Evolutionary conservation across 2,329 filamentous ascomycete genomes (phyloP).

Genomic region (Beauveria sp.): DNA sequence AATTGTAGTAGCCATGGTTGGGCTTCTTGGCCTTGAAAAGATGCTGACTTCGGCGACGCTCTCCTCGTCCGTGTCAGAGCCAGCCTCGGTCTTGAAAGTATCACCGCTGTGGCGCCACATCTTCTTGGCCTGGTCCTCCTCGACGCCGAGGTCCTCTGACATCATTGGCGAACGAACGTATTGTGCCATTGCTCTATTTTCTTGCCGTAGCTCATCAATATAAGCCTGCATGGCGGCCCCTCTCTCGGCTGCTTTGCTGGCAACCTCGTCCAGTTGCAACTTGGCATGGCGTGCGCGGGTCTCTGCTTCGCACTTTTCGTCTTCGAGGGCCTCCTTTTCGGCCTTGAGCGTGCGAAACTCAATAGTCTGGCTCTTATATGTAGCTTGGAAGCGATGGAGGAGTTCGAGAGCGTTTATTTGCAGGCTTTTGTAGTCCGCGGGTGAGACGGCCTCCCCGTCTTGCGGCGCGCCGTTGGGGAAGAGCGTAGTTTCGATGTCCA

Average conservation of each 20-base stretch:
- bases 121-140: constrained; percentile 38
- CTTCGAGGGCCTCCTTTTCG: constrained; percentile 45
- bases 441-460: constrained; percentile 46
- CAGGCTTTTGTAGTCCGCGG: constrained; percentile 54
- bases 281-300: constrained; percentile 46
- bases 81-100: constrained; percentile 33
- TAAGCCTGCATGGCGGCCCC: constrained; percentile 43
- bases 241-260: constrained; percentile 43
- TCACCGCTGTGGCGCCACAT: constrained; percentile 36
- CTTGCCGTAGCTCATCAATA: constrained; percentile 42
- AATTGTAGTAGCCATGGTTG: constrained; percentile 37
- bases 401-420: constrained; percentile 49
- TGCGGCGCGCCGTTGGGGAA: constrained; percentile 38
- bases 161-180: constrained; percentile 29
- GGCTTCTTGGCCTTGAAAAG: constrained; percentile 54
- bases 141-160: constrained; percentile 47
- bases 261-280: constrained; percentile 54
- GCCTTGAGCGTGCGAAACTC: constrained; percentile 43
- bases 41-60: constrained; percentile 45
- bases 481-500: constrained; percentile 48
- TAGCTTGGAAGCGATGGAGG: constrained; percentile 48
- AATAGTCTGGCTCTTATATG: constrained; percentile 46
- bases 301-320: constrained; percentile 50
- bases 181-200: constrained; percentile 39
- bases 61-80: constrained; percentile 47